Conservation (phyloP, 257 asterid species). For the Euphrasia confusa region DNA sequence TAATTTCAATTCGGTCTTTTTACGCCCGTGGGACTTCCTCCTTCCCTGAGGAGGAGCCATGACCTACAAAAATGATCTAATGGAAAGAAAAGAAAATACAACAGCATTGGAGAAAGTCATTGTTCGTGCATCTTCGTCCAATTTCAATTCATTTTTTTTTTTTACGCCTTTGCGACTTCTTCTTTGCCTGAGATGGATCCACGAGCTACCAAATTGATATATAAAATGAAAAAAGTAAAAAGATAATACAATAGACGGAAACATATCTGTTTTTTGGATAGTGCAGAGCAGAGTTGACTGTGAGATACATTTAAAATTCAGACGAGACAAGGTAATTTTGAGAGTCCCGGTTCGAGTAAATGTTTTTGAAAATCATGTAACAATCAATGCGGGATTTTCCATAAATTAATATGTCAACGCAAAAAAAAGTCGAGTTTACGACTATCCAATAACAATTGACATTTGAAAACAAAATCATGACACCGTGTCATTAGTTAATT, state of each 20-base stretch:
- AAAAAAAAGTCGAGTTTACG: slow-evolving; percentile 2
- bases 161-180: slow-evolving; percentile 33
- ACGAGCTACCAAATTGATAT: slow-evolving; percentile 6
- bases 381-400: no score
- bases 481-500: neutral
- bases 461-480: slow-evolving; percentile 16
- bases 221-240: no score
- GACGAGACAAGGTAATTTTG: neutral
- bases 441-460: slow-evolving; percentile 14
- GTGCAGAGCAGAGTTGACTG: no score
- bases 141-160: slow-evolving; percentile 38
- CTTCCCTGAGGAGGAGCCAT: slow-evolving; percentile 32
- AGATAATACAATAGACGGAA: no score
- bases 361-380: no score
- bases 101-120: neutral
- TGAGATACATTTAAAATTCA: no score
- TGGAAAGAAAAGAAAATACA: no score
- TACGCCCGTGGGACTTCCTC: slow-evolving; percentile 35
- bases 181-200: slow-evolving; percentile 31
- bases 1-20: slow-evolving; percentile 35
- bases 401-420: slow-evolving; percentile 26
- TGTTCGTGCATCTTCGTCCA: neutral
- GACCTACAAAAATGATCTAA: neutral
- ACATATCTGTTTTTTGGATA: no score
- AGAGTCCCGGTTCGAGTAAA: neutral